Evolutionary conservation across 805 yeast genomes (phyloP).

Genomic region (Suhomyces pyralidae): DNA sequence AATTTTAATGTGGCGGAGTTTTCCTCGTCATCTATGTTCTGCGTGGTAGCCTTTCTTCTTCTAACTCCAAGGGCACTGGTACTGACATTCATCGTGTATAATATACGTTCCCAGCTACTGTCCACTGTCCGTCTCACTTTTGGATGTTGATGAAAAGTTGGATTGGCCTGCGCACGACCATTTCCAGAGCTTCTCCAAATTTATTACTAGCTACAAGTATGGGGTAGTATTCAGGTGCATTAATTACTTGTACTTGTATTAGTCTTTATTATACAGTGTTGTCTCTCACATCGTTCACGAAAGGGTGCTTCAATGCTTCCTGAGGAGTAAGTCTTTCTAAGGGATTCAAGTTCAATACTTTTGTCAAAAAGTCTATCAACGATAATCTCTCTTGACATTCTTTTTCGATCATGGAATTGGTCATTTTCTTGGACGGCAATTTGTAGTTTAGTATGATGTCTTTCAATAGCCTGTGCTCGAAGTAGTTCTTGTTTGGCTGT

Average conservation of each 20-base stretch:
- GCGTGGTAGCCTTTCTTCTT: slow-evolving; percentile 60
- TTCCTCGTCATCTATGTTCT: slow-evolving; percentile 80
- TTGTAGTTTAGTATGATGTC: slow-evolving; percentile 79
- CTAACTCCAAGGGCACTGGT: slow-evolving; percentile 84
- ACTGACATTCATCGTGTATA: slow-evolving; percentile 68
- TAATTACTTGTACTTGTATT: neutral
- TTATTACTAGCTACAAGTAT: neutral
- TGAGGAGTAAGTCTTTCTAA: slow-evolving; percentile 96
- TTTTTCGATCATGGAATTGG: slow-evolving; percentile 52
- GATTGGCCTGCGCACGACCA: neutral
- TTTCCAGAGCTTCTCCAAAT: neutral
- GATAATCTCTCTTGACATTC: slow-evolving; percentile 72
- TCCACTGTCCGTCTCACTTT: neutral
- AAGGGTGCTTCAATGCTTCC: slow-evolving; percentile 90
- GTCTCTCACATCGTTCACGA: slow-evolving; percentile 47
- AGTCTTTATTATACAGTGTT: neutral
- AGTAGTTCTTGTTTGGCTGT: slow-evolving; percentile 82
- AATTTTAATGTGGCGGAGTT: slow-evolving; percentile 83
- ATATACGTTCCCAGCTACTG: neutral
- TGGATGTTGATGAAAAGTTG: slow-evolving; percentile 2
- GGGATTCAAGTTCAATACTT: slow-evolving; percentile 81
- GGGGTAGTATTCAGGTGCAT: neutral
- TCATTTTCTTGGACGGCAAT: slow-evolving; percentile 57
- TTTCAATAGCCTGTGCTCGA: slow-evolving; percentile 57
- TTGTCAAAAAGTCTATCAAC: slow-evolving; percentile 72